A percentile compares a stretch with the other conserved stretches of the same genome.
Conservation (phyloP, 768 basidiomycete genomes). For the Pleurotus ostreatus region DNA sequence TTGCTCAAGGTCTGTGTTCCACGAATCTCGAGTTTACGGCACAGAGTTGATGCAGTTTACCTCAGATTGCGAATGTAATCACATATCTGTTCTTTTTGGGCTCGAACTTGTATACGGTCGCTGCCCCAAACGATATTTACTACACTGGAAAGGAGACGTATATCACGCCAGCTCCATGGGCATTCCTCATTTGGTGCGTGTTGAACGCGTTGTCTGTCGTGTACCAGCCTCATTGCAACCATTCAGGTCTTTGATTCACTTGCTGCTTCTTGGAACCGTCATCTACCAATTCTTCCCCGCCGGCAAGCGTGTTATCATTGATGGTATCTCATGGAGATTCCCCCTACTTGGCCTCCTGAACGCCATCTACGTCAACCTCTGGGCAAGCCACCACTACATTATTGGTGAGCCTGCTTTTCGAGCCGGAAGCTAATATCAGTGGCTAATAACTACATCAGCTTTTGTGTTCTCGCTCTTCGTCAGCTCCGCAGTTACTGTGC, state of each 20-base stretch:
- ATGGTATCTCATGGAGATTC: slow-evolving; percentile 90
- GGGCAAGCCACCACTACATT: slow-evolving; percentile 74
- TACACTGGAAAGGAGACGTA: slow-evolving; percentile 81
- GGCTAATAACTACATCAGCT: slow-evolving; percentile 37
- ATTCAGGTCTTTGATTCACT: slow-evolving; percentile 78
- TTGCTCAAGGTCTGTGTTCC: slow-evolving; percentile 59
- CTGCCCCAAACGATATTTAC: slow-evolving; percentile 70
- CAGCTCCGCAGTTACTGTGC: slow-evolving; percentile 60
- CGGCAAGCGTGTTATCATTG: slow-evolving; percentile 78
- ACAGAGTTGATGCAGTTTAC: too few species aligned
- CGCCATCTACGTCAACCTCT: slow-evolving; percentile 84
- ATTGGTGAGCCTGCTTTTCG: slow-evolving; percentile 36
- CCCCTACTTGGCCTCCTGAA: slow-evolving; percentile 85
- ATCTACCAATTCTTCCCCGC: slow-evolving; percentile 83
- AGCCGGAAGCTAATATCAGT: background rate
- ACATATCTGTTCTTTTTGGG: slow-evolving; percentile 87
- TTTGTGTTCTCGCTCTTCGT: slow-evolving; percentile 89
- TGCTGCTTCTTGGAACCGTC: slow-evolving; percentile 86
- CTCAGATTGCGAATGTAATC: slow-evolving; percentile 71
- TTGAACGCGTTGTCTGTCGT: background rate
- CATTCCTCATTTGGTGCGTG: slow-evolving; percentile 82
- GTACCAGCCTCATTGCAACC: slow-evolving; percentile 5
- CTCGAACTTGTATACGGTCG: slow-evolving; percentile 84
- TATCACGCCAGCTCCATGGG: slow-evolving; percentile 91
- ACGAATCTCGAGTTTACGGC: too few species aligned